Evolutionary conservation across 768 basidiomycete species (phyloP).

Genomic region (Suillus hirtellus): DNA sequence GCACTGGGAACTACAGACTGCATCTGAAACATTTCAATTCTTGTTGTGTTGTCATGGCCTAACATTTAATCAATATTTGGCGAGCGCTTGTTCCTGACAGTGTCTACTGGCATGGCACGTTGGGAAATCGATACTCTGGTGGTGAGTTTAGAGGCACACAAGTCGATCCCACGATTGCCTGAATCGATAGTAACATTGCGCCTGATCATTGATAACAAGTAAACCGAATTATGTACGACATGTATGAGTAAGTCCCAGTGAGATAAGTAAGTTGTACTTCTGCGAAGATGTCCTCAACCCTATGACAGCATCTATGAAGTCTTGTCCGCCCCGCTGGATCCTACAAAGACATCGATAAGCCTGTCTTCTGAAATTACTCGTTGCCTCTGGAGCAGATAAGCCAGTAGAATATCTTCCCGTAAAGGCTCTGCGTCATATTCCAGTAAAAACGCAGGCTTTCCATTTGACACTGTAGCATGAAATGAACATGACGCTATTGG

Average conservation of each 20-base stretch:
- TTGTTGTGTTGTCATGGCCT: not conserved
- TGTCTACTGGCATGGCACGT: not conserved
- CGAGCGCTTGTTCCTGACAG: not conserved
- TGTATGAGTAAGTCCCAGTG: not conserved
- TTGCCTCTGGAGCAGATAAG: slow-evolving; percentile 29
- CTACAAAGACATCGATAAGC: slow-evolving; percentile 28
- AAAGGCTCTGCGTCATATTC: slow-evolving; percentile 26
- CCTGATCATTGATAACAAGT: too few relatives aligned
- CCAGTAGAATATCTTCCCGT: slow-evolving; percentile 31
- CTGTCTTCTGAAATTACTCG: slow-evolving; percentile 25
- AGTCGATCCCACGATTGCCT: not conserved
- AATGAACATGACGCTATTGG: slow-evolving; percentile 26
- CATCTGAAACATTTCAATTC: not conserved
- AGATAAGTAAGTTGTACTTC: not conserved
- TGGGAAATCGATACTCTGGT: not conserved
- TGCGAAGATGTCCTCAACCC: not conserved
- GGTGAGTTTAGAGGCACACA: not conserved
- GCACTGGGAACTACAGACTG: too few relatives aligned
- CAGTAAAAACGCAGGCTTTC: slow-evolving; percentile 25
- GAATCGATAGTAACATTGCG: too few relatives aligned
- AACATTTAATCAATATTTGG: not conserved
- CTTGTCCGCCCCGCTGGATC: slow-evolving; percentile 7
- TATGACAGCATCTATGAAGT: not conserved
- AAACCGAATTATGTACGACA: not conserved
- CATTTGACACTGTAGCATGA: slow-evolving; percentile 6